phyloP scores from a whole-genome alignment of 2,329 filamentous ascomycete species.

The Tetracladium maxilliforme region DNA sequence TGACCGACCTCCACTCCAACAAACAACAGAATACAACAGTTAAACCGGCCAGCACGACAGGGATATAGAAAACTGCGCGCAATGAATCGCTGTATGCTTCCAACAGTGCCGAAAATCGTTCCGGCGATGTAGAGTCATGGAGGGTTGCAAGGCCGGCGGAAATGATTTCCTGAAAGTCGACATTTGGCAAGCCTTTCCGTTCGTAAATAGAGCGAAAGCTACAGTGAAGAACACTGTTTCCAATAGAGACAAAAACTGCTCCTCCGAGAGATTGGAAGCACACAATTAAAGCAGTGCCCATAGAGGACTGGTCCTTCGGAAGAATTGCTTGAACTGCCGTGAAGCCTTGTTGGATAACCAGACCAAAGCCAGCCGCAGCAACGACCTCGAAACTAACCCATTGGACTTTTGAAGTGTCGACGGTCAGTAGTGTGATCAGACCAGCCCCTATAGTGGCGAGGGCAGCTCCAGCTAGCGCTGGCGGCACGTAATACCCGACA shows the following conservation, averaged over 20 bases:
- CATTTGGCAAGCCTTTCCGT: slow-evolving; percentile 6
- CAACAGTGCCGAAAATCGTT: slow-evolving; percentile 28
- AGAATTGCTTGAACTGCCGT: slow-evolving; percentile 24
- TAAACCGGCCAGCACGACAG: slow-evolving; percentile 29
- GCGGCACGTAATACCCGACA: slow-evolving; percentile 14
- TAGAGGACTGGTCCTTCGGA: slow-evolving; percentile 20
- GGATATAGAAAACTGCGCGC: slow-evolving; percentile 37
- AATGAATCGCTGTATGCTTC: slow-evolving; percentile 38
- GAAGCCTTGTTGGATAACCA: slow-evolving; percentile 22
- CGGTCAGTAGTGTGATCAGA: slow-evolving; percentile 17
- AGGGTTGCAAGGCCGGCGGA: slow-evolving; percentile 25
- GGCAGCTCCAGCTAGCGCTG: slow-evolving; percentile 8
- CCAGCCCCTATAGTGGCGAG: slow-evolving; percentile 20
- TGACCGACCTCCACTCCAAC: slow-evolving; percentile 30
- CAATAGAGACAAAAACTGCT: slow-evolving; percentile 29
- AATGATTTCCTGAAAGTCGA: slow-evolving; percentile 11
- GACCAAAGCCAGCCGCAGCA: slow-evolving; percentile 19
- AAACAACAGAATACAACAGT: slow-evolving; percentile 29
- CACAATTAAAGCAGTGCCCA: slow-evolving; percentile 25
- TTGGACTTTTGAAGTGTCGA: slow-evolving; percentile 14
- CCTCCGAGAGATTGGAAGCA: slow-evolving; percentile 25
- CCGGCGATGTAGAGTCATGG: slow-evolving; percentile 21
- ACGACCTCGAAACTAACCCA: slow-evolving; percentile 20
- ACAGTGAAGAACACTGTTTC: slow-evolving; percentile 24
- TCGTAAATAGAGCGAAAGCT: slow-evolving; percentile 10